A percentile compares a stretch with the other conserved stretches of the same genome.
Evolutionary conservation across 306 rosid genomes (phyloP).

Genomic region (Quercus mongolica): DNA sequence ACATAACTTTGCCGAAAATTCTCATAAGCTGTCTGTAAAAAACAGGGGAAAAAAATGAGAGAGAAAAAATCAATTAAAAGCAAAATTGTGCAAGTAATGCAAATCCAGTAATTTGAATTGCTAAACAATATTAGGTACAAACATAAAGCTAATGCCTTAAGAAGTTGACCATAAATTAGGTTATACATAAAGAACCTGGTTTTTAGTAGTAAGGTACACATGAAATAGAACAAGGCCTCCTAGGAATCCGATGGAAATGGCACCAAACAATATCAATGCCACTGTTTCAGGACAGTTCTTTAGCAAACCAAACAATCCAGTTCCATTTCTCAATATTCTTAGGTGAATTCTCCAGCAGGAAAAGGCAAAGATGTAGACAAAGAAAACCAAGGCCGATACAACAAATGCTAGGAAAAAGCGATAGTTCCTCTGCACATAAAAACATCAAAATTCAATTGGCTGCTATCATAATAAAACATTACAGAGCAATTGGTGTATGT

Average conservation of each 20-base stretch:
- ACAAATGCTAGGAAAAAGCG: constrained; percentile 20
- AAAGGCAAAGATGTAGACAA: constrained; percentile 22
- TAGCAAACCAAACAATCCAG: constrained; percentile 6
- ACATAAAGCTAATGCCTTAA: background rate
- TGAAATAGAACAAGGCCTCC: constrained; percentile 22
- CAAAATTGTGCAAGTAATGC: no score
- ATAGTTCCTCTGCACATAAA: constrained; percentile 34
- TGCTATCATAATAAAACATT: background rate
- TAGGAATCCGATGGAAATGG: constrained; percentile 20
- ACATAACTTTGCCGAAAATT: constrained; percentile 23
- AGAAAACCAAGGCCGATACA: constrained; percentile 25
- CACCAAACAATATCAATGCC: constrained; percentile 26
- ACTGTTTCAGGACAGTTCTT: constrained; percentile 35
- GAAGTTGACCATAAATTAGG: background rate
- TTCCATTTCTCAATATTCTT: constrained; percentile 8
- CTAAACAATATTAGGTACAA: background rate
- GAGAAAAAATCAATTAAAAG: no score
- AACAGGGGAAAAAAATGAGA: no score
- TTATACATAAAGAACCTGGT: constrained; percentile 19
- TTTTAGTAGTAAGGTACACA: constrained; percentile 24
- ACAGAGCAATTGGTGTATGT: background rate
- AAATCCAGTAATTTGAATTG: background rate
- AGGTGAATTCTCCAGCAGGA: constrained; percentile 29
- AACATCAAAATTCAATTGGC: background rate
- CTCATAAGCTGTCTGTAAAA: constrained; percentile 31